These are phyloP conservation scores for Penicillium sp. DNA, from an alignment of 2,329 filamentous ascomycete species.

Conservation along the genomic window DNA sequence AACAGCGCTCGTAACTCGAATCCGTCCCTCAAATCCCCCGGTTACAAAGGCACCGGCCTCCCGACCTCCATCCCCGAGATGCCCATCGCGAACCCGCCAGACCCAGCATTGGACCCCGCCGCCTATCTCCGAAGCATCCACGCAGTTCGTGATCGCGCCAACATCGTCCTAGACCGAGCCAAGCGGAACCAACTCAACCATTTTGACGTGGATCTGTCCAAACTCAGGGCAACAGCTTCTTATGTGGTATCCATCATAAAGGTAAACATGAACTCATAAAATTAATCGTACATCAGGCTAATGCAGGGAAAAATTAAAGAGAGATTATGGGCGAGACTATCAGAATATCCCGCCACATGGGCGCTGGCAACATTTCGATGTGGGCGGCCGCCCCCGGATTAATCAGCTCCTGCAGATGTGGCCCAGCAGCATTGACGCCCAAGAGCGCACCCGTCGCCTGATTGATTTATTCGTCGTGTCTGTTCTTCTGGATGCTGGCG, in stretches of 20 bases:
- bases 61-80: slow-evolving; percentile 66
- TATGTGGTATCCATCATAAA: slow-evolving; percentile 95
- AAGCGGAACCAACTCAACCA: slow-evolving; percentile 75
- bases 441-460: slow-evolving; percentile 55
- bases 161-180: slow-evolving; percentile 73
- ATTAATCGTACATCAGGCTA: background rate
- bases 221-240: slow-evolving; percentile 77
- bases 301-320: slow-evolving; percentile 46
- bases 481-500: slow-evolving; percentile 68
- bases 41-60: slow-evolving; percentile 48
- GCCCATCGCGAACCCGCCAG: slow-evolving; percentile 78
- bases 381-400: slow-evolving; percentile 56
- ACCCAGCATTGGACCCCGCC: slow-evolving; percentile 82
- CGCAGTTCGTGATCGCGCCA: slow-evolving; percentile 77
- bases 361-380: slow-evolving; percentile 66
- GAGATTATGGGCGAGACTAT: slow-evolving; percentile 69
- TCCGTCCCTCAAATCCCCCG: slow-evolving; percentile 52
- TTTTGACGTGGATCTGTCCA: slow-evolving; percentile 83
- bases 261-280: slow-evolving; percentile 51
- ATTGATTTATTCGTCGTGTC: slow-evolving; percentile 64
- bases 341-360: slow-evolving; percentile 76
- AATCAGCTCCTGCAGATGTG: slow-evolving; percentile 52
- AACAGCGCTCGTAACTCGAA: slow-evolving; percentile 47
- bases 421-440: slow-evolving; percentile 49
- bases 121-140: slow-evolving; percentile 88